A percentile compares a stretch with the other conserved stretches of the same genome.
Evolutionary conservation across 2,329 filamentous ascomycete genomes (phyloP).

Genomic region (Apiospora hydei): DNA sequence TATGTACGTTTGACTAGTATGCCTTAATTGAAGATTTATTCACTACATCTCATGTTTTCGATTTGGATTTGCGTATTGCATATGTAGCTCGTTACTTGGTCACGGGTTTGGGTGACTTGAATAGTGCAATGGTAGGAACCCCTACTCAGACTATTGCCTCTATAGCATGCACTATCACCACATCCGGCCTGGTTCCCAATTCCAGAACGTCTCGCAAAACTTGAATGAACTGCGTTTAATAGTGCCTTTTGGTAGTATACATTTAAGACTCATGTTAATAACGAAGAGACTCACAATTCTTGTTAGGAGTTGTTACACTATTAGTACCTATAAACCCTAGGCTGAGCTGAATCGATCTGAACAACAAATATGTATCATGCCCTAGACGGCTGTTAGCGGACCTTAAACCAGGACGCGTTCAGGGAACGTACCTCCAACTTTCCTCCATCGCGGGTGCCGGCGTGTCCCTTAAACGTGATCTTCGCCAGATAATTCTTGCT

Average conservation of each 20-base stretch:
- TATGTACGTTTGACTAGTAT: not conserved
- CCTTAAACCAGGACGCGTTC: not conserved
- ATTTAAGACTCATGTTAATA: too few relatives aligned
- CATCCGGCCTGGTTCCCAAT: too few relatives aligned
- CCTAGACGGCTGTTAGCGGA: not conserved
- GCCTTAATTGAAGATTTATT: not conserved
- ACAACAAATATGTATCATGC: not conserved
- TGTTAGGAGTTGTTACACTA: too few relatives aligned
- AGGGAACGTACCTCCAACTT: not conserved
- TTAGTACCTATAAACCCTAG: too few relatives aligned
- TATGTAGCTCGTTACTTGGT: not conserved
- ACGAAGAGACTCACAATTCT: too few relatives aligned
- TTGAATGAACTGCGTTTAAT: too few relatives aligned
- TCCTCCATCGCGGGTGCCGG: not conserved
- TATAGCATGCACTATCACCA: too few relatives aligned
- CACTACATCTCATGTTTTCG: not conserved
- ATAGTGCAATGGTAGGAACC: too few relatives aligned
- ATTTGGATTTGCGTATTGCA: not conserved
- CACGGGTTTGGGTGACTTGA: too few relatives aligned
- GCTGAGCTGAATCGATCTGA: not conserved
- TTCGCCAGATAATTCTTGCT: not conserved
- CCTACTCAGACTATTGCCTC: too few relatives aligned
- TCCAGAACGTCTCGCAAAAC: too few relatives aligned
- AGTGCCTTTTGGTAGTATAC: too few relatives aligned
- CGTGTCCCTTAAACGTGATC: not conserved